Conservation (phyloP, 192 early-diverging fungal genomes). For the Backusella sp. region DNA sequence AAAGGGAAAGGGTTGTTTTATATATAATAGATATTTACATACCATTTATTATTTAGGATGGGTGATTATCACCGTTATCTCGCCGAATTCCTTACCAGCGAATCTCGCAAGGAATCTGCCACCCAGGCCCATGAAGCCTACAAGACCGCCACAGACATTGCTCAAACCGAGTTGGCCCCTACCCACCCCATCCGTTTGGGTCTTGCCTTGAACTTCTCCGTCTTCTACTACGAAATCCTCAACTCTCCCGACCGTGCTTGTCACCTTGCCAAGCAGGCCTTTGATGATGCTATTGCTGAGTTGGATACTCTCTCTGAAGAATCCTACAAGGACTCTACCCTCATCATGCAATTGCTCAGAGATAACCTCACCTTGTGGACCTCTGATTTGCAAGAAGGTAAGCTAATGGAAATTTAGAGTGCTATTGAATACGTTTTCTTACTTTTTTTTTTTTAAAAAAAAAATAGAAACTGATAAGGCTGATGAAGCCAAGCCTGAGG, state of each 20-base stretch:
- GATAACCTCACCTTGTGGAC: slow-evolving; percentile 99
- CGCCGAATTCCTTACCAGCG: slow-evolving; percentile 92
- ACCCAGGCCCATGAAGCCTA: slow-evolving; percentile 89
- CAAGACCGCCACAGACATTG: slow-evolving; percentile 94
- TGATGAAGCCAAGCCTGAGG: slow-evolving; percentile 19
- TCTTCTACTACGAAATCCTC: slow-evolving; percentile 99
- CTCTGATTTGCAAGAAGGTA: slow-evolving; percentile 91
- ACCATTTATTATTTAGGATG: slow-evolving; percentile 64
- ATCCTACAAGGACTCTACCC: slow-evolving; percentile 98
- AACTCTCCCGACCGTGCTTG: slow-evolving; percentile 98
- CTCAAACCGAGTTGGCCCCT: slow-evolving; percentile 89
- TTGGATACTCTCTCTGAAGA: slow-evolving; percentile 98
- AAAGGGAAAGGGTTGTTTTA: not conserved
- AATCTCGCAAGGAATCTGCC: slow-evolving; percentile 81
- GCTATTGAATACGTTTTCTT: not conserved
- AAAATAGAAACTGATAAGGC: slow-evolving; percentile 22
- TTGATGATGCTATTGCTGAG: slow-evolving; percentile 99
- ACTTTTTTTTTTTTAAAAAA: not conserved
- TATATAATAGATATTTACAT: slow-evolving; percentile 15
- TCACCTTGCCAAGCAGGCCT: slow-evolving; percentile 94
- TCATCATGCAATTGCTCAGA: slow-evolving; percentile 99
- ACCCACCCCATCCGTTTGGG: slow-evolving; percentile 99
- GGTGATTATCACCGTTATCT: slow-evolving; percentile 99
- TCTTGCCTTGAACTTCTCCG: slow-evolving; percentile 97
- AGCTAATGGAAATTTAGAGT: slow-evolving; percentile 10